Base-by-base conservation (phyloP, 495 filamentous ascomycete species). In the Penicillium cinerascens region DNA sequence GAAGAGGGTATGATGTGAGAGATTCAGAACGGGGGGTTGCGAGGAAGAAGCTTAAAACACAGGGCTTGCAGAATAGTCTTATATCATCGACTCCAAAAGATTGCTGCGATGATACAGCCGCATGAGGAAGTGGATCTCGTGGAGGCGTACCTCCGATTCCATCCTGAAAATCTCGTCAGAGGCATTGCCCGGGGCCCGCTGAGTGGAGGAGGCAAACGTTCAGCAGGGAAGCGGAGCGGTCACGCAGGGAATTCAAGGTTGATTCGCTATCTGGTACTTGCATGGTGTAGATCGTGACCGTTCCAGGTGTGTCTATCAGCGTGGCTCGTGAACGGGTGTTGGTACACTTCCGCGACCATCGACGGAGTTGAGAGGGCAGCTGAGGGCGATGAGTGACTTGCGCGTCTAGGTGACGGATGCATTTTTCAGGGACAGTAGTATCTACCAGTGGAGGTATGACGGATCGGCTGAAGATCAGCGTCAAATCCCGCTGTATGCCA, bases 381-480 rank as follows among this genome's bases (percentile, higher is more conserved):
- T 22, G 23, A 9, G 18, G n/a, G 6, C 23, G 20, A 43, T 6
- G 5, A 42, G 17, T 23, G 25, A 52, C 42, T 59, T 52, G 56
- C 48, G 54, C n/a, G 45, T 48, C 45, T 40, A 25, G 21, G 21
- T 52, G 47, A 35, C 10, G 47, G 49, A 29, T 26, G 37, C 54
- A 63, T 63, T 63, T 56, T 44, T 37, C 29, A 42, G 36, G 23
- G 22, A 47, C 48, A 52, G 43, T 43, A 43, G 27, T 42, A 60
- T 58, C 46, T 63, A 53, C 54, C 47, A 54, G 52, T 44, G 44
- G 42, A 17, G 17, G 15, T 33, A 3, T 16, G 60, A 63, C 63
- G 63, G 54, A 65, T 58, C 16, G 15, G 55, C 27, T 18, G 27
- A 60, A 42, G 56, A 65, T 65, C 62, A n/a, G n/a, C n/a, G 38